Evolutionary conservation across 345 rosid genomes (phyloP).

Genomic region (Hibiscus syriacus): DNA sequence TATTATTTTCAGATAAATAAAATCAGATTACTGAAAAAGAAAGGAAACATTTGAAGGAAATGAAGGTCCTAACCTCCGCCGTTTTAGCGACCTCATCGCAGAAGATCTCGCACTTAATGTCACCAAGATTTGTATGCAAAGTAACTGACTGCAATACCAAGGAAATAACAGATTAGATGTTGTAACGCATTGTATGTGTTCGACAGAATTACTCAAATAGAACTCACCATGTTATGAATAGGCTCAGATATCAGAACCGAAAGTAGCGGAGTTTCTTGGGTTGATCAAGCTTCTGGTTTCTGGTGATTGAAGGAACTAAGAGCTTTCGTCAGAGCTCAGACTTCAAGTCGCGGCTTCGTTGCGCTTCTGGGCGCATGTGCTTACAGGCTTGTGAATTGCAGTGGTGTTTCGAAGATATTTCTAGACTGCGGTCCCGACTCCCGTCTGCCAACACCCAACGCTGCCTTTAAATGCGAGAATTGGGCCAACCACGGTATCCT

Average conservation of each 20-base stretch:
- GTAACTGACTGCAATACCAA: conserved; percentile 69
- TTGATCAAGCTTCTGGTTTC: background rate
- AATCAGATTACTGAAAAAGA: background rate
- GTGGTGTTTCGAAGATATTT: background rate
- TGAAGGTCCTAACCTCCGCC: conserved; percentile 53
- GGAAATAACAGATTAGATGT: background rate
- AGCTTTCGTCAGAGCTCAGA: background rate
- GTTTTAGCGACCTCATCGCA: conserved; percentile 93
- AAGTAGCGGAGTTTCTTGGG: background rate
- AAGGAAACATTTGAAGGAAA: background rate
- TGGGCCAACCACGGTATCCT: background rate
- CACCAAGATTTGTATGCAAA: conserved; percentile 95
- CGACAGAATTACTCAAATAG: conserved; percentile 15
- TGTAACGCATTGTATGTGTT: background rate
- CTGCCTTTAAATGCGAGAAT: background rate
- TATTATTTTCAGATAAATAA: background rate
- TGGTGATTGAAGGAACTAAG: background rate
- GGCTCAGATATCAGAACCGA: background rate
- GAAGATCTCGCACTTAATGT: conserved; percentile 91
- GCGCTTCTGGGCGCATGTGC: background rate
- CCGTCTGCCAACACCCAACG: background rate
- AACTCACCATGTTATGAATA: conserved; percentile 23
- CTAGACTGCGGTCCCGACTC: background rate
- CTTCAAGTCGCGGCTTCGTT: background rate
- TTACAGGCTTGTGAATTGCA: background rate